Percentiles rank a stretch among this genome's conserved stretches.
These are phyloP conservation scores for Backusella westeae DNA, from an alignment of 192 early-diverging fungal species.

Conservation along the genomic window DNA sequence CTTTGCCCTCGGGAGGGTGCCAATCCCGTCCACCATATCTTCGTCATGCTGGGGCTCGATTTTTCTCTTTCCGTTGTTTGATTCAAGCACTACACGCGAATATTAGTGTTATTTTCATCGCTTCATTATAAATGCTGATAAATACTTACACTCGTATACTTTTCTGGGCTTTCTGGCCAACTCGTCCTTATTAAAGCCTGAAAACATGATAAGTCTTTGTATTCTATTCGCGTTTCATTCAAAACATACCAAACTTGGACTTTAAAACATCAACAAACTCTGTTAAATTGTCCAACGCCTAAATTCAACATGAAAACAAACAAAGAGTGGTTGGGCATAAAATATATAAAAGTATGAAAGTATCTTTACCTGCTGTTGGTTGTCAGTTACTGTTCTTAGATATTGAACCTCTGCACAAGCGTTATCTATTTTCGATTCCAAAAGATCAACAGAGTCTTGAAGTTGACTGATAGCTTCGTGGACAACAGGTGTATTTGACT, in stretches of 20 bases:
- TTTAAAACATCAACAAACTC: background rate
- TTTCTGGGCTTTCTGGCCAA: background rate
- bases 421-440: background rate
- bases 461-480: background rate
- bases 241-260: background rate
- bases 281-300: background rate
- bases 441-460: background rate
- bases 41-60: background rate
- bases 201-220: background rate
- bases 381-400: background rate
- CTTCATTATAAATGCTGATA: no score
- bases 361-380: background rate
- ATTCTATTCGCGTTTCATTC: no score
- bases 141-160: slow-evolving; percentile 1
- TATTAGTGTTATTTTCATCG: no score
- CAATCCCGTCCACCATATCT: background rate
- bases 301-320: background rate
- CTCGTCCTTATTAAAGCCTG: background rate
- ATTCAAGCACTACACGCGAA: background rate
- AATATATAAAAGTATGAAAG: background rate
- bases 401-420: background rate
- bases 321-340: background rate
- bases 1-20: background rate
- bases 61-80: background rate
- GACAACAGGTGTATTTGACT: background rate